These are phyloP conservation scores for Hypoxylon sp. DNA, from an alignment of 2,329 filamentous ascomycete genomes.

Conservation along the genomic window DNA sequence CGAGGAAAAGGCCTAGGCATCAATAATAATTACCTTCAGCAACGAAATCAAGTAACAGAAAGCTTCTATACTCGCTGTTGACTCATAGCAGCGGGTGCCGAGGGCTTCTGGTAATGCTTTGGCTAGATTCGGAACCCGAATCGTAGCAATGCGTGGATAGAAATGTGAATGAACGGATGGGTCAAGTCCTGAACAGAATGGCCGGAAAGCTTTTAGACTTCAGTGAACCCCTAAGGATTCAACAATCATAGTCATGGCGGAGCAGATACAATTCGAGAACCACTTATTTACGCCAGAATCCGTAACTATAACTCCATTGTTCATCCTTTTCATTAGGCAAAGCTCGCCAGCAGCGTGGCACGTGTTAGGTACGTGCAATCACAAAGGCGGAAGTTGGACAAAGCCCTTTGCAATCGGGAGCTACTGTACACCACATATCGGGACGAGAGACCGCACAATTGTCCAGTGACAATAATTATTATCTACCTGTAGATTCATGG, in stretches of 20 bases:
- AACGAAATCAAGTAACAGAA: background rate
- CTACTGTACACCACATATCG: background rate
- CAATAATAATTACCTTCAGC: background rate
- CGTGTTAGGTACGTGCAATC: conserved; percentile 10
- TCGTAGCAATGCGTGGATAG: conserved; percentile 17
- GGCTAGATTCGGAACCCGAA: background rate
- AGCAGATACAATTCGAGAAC: background rate
- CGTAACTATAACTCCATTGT: background rate
- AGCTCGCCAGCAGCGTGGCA: background rate
- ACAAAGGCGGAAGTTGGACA: conserved; percentile 26
- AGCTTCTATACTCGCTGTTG: background rate
- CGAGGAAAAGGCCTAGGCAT: background rate
- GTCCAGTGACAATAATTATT: conserved; percentile 2
- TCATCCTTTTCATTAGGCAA: background rate
- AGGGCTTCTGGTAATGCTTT: background rate
- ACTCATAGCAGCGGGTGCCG: background rate
- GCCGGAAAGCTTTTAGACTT: background rate
- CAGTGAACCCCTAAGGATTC: background rate
- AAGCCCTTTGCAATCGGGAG: conserved; percentile 21
- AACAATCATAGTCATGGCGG: background rate
- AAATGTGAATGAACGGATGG: conserved; percentile 15
- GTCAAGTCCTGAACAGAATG: background rate
- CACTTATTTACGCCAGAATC: background rate
- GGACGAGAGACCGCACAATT: background rate
- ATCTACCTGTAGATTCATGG: background rate